Base-by-base conservation (phyloP, 176 grass and related monocot genomes). In the Zoysia pacifica region DNA sequence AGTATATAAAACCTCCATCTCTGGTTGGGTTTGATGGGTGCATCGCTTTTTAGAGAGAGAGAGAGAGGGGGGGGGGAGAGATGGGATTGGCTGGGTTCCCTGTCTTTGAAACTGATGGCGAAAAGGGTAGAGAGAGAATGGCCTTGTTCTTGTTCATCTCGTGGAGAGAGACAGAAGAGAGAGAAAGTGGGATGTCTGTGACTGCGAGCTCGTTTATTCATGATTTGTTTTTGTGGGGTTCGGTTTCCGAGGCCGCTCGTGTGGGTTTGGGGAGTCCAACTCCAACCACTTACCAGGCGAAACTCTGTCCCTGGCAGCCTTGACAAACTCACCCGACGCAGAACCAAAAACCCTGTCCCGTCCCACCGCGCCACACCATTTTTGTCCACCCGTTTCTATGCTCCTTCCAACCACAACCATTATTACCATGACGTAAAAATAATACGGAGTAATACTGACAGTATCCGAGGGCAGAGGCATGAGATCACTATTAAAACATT, bases 241-340 rank as follows among this genome's bases (percentile, higher is more conserved):
- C 60, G 15, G 4, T 9, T 87, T 73, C 83, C 88, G 89, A 94
- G 89, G 86, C 89, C 91, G 52, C 89, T 91, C 91, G 91, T 94
- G 91, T 94, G 91, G 74, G 75, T 86, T 82, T 86, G 46, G 87
- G 83, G 74, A 85, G 73, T 85, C 87, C 67, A 68, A 89, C 69
- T 41, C 87, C 73, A 79, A 78, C 73, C 79, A 89, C 73, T 74
- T n/a, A 37, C 13, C 36, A 43, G 52, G 65, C 76, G 48, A 82
- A 87, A 67, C 82, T 61, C 82, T 91, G 91, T 91, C 82, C 81
- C 88, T 86, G 72, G 60, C 63, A 36, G 52, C 87, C 86, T 84
- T 89, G 91, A 89, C 89, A 94, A 89, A 81, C 82, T 75, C 90
- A 92, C 87, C 87, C 56, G 83, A 81, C 60, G 10, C 6, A 0